phyloP scores from a whole-genome alignment of 805 yeast genomes.

The Starmerella etchellsii region DNA sequence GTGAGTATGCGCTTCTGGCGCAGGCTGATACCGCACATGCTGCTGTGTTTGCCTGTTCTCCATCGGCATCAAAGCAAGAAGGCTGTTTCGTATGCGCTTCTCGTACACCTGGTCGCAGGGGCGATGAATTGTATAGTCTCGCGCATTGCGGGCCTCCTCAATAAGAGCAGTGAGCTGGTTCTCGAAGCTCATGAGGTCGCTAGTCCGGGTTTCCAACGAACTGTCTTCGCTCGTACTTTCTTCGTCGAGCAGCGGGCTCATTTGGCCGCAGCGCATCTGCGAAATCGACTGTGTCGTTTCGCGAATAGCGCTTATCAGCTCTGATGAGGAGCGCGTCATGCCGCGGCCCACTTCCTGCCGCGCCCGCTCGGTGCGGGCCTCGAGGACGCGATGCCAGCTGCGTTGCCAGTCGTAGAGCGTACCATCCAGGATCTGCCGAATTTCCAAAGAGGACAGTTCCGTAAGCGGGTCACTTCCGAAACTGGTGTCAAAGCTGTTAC shows the following conservation, averaged over 20 bases:
- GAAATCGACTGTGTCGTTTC: conserved; percentile 6
- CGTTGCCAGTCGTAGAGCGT: conserved; percentile 18
- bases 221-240: neutral
- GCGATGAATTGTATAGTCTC: conserved; percentile 14
- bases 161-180: conserved; percentile 3
- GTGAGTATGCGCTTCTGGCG: too few species aligned
- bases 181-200: neutral
- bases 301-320: conserved; percentile 10
- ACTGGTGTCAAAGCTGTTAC: neutral
- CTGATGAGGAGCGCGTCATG: conserved; percentile 11
- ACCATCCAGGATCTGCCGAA: conserved; percentile 13
- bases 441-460: conserved; percentile 3
- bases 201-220: too few species aligned
- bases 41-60: too few species aligned
- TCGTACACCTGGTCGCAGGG: conserved; percentile 7
- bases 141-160: conserved; percentile 16
- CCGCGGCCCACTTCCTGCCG: neutral
- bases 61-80: too few species aligned
- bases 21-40: too few species aligned
- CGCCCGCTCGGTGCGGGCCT: conserved; percentile 11
- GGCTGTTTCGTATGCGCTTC: too few species aligned
- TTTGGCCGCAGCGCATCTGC: neutral
- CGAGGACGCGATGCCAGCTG: conserved; percentile 12
- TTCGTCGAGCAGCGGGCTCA: neutral
- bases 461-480: neutral